Base-by-base conservation (phyloP, 2,329 filamentous ascomycete species). In the Alternaria arborescens region DNA sequence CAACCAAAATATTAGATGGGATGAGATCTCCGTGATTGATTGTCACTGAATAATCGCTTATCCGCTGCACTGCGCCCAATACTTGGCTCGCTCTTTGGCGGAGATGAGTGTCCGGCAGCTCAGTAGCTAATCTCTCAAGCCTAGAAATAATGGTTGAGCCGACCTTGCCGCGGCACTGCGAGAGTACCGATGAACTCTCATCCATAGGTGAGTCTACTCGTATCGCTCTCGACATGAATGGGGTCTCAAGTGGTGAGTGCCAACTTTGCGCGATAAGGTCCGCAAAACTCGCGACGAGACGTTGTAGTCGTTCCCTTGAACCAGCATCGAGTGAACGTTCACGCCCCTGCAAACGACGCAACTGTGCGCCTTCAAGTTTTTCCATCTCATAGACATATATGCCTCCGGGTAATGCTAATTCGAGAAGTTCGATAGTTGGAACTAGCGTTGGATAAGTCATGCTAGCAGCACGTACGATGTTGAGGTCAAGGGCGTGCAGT, bases 21-120 rank as follows among this genome's bases (percentile, higher is more conserved):
- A 87, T 76, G 5, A 89, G 75, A 66, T 90, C 88, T 0, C 88
- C 88, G 55, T 90, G 88, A 6, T 83, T 88, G 11, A 90, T 72
- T 4, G 84, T 82, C 77, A 87, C 84, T 0, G 86, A 86, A 4
- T 87, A 75, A 5, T 68, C 30, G 0, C 50, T 30, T 79, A 87
- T 44, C 83, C 90, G 55, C 79, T 88, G 53, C 1, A 76, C 8
- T 0, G 36, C 30, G 0, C 47, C 6, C 30, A 76, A 43, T 7
- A 59, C 62, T 8, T 40, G 8, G 24, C 28, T 28, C 8, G 77
- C 76, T 55, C 51, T 61, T 16, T 22, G 8, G 32, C 73, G 59
- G 1, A 78, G 55, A n/a, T 20, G 28, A 2, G 44, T 5, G 26
- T 70, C 62, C 1, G 78, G 76, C 2, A 79, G 66, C 3, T 71